Percentiles rank a stretch among this genome's conserved stretches.
These are phyloP conservation scores for Cucumis cinereus DNA, from an alignment of 306 rosid species.

Conservation along the genomic window DNA sequence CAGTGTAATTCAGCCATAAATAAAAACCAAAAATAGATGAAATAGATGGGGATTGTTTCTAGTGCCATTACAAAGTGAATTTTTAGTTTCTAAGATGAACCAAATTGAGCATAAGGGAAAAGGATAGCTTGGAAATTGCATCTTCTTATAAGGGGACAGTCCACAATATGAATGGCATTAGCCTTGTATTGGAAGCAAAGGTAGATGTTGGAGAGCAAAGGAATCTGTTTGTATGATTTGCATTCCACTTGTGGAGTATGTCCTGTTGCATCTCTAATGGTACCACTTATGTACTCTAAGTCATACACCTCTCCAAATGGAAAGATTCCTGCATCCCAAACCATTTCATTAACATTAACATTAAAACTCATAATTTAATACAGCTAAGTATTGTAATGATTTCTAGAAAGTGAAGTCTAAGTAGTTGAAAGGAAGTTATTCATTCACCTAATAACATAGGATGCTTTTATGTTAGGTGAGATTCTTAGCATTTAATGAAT, in stretches of 20 bases:
- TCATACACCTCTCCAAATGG: slow-evolving; percentile 14
- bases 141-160: slow-evolving; percentile 9
- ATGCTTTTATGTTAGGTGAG: not conserved
- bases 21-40: not conserved
- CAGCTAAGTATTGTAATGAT: not conserved
- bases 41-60: not conserved
- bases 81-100: not conserved
- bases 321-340: slow-evolving; percentile 4
- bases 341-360: not conserved
- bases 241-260: slow-evolving; percentile 13
- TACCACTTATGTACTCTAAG: not conserved
- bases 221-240: slow-evolving; percentile 3
- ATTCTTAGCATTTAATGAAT: not conserved
- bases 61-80: not conserved
- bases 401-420: not conserved
- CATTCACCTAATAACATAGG: not conserved
- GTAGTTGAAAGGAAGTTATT: not conserved
- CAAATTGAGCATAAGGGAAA: slow-evolving; percentile 8
- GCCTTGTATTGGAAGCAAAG: slow-evolving; percentile 11
- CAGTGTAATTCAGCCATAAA: not conserved
- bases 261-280: slow-evolving; percentile 9
- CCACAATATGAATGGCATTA: not conserved
- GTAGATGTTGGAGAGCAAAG: slow-evolving; percentile 15
- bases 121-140: not conserved
- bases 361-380: not conserved